A percentile compares a stretch with the other conserved stretches of the same genome.
These are phyloP conservation scores for Monosporascus ibericus DNA, from an alignment of 2,329 filamentous ascomycete genomes.

Conservation along the genomic window DNA sequence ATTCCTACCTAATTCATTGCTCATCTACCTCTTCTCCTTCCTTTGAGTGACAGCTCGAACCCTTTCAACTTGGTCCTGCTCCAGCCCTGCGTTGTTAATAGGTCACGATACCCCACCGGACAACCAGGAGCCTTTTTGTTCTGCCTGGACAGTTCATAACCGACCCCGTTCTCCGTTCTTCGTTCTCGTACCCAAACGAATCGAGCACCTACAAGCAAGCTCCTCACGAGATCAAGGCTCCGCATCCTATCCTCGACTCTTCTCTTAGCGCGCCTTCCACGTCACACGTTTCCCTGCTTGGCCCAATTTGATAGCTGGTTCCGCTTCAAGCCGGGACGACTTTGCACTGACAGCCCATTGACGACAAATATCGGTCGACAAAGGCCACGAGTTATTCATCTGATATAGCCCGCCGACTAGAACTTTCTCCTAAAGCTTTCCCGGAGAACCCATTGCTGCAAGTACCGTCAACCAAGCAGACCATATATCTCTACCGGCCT, in stretches of 20 bases:
- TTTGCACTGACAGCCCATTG: constrained; percentile 15
- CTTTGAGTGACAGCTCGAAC: constrained; percentile 20
- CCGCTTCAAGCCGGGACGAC: constrained; percentile 20
- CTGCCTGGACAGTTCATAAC: constrained; percentile 18
- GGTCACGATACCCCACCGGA: constrained; percentile 15
- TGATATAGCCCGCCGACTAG: constrained; percentile 34
- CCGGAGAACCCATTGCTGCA: constrained; percentile 19
- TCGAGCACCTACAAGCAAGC: constrained; percentile 4
- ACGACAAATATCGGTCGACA: constrained; percentile 14
- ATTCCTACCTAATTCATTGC: constrained; percentile 19
- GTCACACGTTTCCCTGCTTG: constrained; percentile 21
- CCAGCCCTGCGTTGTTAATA: constrained; percentile 7
- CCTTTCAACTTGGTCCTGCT: constrained; percentile 21
- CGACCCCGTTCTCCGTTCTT: constrained; percentile 4
- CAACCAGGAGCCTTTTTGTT: constrained; percentile 19
- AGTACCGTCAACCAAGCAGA: constrained; percentile 31
- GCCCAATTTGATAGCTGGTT: constrained; percentile 23
- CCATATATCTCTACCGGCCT: constrained; percentile 21
- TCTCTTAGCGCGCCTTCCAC: constrained; percentile 20
- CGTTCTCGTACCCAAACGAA: constrained; percentile 10
- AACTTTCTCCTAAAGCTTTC: constrained; percentile 26
- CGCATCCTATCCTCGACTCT: constrained; percentile 10
- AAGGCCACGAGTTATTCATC: constrained; percentile 40
- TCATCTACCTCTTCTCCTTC: constrained; percentile 15
- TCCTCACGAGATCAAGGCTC: background rate